Percentiles rank a stretch among this genome's conserved stretches.
Conservation (phyloP, 495 filamentous ascomycete genomes). For the Hyaloscypha variabilis region DNA sequence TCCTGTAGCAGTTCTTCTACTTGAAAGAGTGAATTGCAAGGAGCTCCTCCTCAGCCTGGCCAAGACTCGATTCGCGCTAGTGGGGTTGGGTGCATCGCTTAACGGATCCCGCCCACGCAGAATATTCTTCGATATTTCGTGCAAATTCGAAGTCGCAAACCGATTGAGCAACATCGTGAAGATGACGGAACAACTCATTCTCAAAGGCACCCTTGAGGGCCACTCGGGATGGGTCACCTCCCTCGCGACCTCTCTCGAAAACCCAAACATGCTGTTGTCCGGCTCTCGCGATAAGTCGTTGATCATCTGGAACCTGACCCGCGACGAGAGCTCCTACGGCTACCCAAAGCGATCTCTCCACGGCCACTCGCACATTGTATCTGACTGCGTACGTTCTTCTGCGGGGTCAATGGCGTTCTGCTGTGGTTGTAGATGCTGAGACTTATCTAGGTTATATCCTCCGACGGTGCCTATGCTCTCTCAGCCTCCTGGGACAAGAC, state of each 20-base stretch:
- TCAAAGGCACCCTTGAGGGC: slow-evolving; percentile 97
- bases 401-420: slow-evolving; percentile 18
- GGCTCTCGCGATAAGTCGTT: slow-evolving; percentile 96
- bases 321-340: slow-evolving; percentile 95
- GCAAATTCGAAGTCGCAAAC: slow-evolving; percentile 25
- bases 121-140: slow-evolving; percentile 10
- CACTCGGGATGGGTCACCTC: slow-evolving; percentile 84
- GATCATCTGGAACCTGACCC: slow-evolving; percentile 99
- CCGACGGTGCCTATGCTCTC: slow-evolving; percentile 98
- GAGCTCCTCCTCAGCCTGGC: not conserved
- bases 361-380: slow-evolving; percentile 99
- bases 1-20: no score
- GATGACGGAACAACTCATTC: slow-evolving; percentile 96
- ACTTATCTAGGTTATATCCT: slow-evolving; percentile 88
- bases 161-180: slow-evolving; percentile 36
- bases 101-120: slow-evolving; percentile 20
- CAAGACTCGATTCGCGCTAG: not conserved
- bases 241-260: slow-evolving; percentile 98
- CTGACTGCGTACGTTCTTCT: slow-evolving; percentile 87
- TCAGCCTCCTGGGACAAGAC: slow-evolving; percentile 99
- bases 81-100: slow-evolving; percentile 15
- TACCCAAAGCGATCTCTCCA: slow-evolving; percentile 98
- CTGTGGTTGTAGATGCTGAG: slow-evolving; percentile 26
- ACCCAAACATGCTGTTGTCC: slow-evolving; percentile 99
- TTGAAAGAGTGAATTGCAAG: not conserved